Evolutionary conservation across 164 flowering plant genomes (phyloP), one percentile per base, ranked within the genome.

Genomic region (Vitis labrusca): DNA sequence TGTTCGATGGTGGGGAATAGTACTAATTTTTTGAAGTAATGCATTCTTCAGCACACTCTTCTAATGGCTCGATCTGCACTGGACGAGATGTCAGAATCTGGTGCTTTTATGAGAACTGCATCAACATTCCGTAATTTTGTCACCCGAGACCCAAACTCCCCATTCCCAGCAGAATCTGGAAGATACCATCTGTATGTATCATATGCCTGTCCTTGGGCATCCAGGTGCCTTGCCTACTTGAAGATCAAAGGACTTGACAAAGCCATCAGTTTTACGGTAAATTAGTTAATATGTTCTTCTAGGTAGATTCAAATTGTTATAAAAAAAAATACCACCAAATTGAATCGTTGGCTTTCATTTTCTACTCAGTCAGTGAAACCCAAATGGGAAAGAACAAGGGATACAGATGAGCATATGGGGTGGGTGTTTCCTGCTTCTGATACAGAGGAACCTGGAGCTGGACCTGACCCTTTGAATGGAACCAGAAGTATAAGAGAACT

Each of bases 161-260:
- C 80, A 30, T 93, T 93, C 71, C 93, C 89, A 47, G 82, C 95
- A 15, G 97, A 90, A 70, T 63, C 91, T 30, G 97, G 98, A 66
- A 85, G 99, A 81, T 95, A 95, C 75, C 99, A 95, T 83, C 79
- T 95, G 37, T 91, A 93, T 50, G 70, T 93, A 73, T 93, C 98
- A 5, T 93, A 90, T 78, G 99, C 98, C 19, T 95, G 98, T 57
- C 99, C 97, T n/a, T 93, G 99, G 99, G 99, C 99, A 61, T 86
- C 88, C n/a, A 85, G 99, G 76, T 95, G 99, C 78, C 86, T 93
- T 73, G 83, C 98, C 10, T 90, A 74, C 71, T 71, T 93, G 82
- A 86, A 87, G 73, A 72, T 93, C 61, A 95, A 95, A 80, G 98
- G 98, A 61, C 97, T 95, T 65, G 92, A 91, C 8, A 88, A 84